Evolutionary conservation across 2,329 filamentous ascomycete species (phyloP).

Genomic region (Seiridium cupressi): DNA sequence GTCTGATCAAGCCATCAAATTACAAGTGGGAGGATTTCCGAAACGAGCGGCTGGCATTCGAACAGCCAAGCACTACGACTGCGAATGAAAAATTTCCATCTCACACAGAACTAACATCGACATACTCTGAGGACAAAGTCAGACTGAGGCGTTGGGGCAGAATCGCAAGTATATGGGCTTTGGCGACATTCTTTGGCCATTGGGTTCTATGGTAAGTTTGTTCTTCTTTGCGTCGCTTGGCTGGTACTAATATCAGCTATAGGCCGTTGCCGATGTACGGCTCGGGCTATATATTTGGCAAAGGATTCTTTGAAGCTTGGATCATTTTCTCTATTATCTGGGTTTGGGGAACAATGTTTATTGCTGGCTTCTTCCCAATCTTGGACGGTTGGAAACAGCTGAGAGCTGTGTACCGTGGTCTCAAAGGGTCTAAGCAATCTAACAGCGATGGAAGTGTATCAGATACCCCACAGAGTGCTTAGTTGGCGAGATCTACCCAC

Average conservation of each 20-base stretch:
- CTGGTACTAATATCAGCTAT: not conserved
- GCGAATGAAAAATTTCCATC: conserved; percentile 8
- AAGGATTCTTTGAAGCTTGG: conserved; percentile 49
- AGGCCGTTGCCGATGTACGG: conserved; percentile 54
- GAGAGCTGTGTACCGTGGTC: conserved; percentile 20
- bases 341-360: conserved; percentile 49
- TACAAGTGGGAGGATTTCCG: conserved; percentile 27
- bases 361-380: conserved; percentile 48
- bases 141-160: conserved; percentile 44
- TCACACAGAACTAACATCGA: conserved; percentile 21
- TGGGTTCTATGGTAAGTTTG: conserved; percentile 46
- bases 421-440: not conserved
- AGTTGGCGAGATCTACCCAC: no score
- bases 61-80: conserved; percentile 17
- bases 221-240: not conserved
- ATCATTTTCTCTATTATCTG: conserved; percentile 49
- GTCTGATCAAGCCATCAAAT: not conserved
- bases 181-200: conserved; percentile 49
- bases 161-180: conserved; percentile 43
- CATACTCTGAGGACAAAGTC: conserved; percentile 28
- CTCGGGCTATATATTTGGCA: conserved; percentile 45
- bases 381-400: conserved; percentile 42
- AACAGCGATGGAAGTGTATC: no score
- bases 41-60: conserved; percentile 38
- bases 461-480: no score